Conservation (phyloP, 495 filamentous ascomycete genomes). For the Xylaria scruposa region DNA sequence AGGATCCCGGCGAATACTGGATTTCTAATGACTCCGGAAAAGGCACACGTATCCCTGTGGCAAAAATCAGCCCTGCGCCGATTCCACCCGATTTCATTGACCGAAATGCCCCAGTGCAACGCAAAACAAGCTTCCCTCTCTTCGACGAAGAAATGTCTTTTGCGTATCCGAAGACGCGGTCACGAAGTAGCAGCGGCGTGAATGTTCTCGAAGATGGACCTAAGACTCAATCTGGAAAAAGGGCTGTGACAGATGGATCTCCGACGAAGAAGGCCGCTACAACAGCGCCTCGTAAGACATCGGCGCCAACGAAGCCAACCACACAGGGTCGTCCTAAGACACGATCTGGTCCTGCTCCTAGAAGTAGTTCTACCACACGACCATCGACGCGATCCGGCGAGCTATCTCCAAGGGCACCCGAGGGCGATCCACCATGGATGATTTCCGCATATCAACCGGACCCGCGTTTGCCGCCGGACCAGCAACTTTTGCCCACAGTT, state of each 20-base stretch:
- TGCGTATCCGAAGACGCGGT: constrained; percentile 64
- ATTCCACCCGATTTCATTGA: constrained; percentile 73
- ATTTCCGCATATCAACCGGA: constrained; percentile 95
- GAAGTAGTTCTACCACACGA: constrained; percentile 62
- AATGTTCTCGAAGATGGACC: constrained; percentile 61
- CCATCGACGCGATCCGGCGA: constrained; percentile 61
- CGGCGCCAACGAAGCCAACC: constrained; percentile 51
- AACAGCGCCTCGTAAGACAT: constrained; percentile 46
- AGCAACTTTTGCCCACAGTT: constrained; percentile 93
- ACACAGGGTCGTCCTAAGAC: constrained; percentile 66
- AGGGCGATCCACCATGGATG: constrained; percentile 96
- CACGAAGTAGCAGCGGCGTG: constrained; percentile 74
- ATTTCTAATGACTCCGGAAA: constrained; percentile 46
- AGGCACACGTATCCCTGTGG: constrained; percentile 81
- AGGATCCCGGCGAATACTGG: constrained; percentile 61
- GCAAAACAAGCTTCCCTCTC: constrained; percentile 58
- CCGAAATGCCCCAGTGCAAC: constrained; percentile 69
- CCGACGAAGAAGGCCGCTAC: constrained; percentile 49
- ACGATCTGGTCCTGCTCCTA: constrained; percentile 59
- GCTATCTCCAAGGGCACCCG: constrained; percentile 62
- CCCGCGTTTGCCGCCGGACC: constrained; percentile 89
- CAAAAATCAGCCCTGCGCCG: constrained; percentile 77
- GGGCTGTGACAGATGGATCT: constrained; percentile 50
- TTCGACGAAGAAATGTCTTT: constrained; percentile 63
- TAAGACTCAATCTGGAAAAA: constrained; percentile 50